Evolutionary conservation across 257 asterid genomes (phyloP).

Genomic region (Solanum arcanum): DNA sequence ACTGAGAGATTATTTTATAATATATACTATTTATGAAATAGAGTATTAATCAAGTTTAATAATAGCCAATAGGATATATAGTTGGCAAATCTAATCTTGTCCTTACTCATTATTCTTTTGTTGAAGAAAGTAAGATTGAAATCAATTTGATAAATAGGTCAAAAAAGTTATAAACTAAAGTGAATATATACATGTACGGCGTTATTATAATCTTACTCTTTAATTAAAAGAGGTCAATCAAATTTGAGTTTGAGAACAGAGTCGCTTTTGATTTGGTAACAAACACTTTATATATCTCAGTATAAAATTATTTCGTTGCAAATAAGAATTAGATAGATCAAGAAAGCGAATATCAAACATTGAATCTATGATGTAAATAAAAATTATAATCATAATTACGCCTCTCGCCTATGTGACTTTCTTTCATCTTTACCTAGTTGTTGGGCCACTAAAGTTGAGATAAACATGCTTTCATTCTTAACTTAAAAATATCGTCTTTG

Average conservation of each 20-base stretch:
- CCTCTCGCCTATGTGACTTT: neutral
- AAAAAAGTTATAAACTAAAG: neutral
- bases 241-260: neutral
- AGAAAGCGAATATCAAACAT: too few species aligned
- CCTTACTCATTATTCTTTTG: neutral
- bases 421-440: neutral
- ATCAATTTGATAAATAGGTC: neutral
- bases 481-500: neutral
- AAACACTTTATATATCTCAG: neutral
- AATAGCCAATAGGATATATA: neutral
- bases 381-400: too few species aligned
- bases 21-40: neutral
- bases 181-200: neutral
- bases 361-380: too few species aligned
- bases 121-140: neutral
- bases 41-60: neutral
- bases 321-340: neutral
- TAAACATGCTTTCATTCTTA: too few species aligned
- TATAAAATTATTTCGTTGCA: rapidly evolving
- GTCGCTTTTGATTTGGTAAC: neutral
- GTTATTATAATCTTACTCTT: neutral
- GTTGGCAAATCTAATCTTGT: neutral
- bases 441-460: too few species aligned
- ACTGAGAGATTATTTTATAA: neutral
- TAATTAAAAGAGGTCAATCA: neutral